phyloP scores from a whole-genome alignment of 352 stramenopile species.

The Globisporangium radiosum region DNA sequence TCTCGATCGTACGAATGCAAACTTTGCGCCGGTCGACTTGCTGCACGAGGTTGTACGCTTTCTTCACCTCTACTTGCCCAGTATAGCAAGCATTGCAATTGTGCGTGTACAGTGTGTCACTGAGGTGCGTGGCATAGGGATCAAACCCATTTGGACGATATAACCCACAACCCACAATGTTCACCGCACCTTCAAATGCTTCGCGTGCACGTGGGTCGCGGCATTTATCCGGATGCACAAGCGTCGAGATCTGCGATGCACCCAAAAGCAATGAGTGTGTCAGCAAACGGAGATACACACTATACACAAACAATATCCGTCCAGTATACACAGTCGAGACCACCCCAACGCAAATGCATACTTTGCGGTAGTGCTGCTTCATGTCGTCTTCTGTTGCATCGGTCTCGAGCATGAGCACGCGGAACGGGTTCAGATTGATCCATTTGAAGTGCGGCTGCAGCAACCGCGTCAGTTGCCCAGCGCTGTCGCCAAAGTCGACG shows the following conservation, averaged over 20 bases:
- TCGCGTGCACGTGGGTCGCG: constrained; percentile 65
- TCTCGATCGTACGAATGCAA: constrained; percentile 75
- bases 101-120: too few relatives aligned
- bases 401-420: constrained; percentile 83
- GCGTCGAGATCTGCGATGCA: constrained; percentile 60
- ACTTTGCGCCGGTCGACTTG: constrained; percentile 82
- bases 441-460: constrained; percentile 74
- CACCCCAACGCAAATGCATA: constrained; percentile 10
- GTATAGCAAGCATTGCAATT: background rate
- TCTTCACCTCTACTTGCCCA: constrained; percentile 60
- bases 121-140: too few relatives aligned
- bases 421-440: constrained; percentile 88
- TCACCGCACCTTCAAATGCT: constrained; percentile 71
- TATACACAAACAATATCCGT: too few relatives aligned
- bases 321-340: too few relatives aligned
- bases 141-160: background rate
- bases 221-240: constrained; percentile 87
- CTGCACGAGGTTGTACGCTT: constrained; percentile 78
- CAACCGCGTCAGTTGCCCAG: constrained; percentile 55
- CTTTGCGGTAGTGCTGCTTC: constrained; percentile 89
- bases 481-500: constrained; percentile 65
- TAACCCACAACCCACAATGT: constrained; percentile 1
- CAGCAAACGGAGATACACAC: too few relatives aligned
- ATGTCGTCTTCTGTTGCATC: constrained; percentile 86
- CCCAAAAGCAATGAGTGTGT: too few relatives aligned